Conservation (phyloP, 768 basidiomycete species). For the Boletus pseudopeckii region DNA sequence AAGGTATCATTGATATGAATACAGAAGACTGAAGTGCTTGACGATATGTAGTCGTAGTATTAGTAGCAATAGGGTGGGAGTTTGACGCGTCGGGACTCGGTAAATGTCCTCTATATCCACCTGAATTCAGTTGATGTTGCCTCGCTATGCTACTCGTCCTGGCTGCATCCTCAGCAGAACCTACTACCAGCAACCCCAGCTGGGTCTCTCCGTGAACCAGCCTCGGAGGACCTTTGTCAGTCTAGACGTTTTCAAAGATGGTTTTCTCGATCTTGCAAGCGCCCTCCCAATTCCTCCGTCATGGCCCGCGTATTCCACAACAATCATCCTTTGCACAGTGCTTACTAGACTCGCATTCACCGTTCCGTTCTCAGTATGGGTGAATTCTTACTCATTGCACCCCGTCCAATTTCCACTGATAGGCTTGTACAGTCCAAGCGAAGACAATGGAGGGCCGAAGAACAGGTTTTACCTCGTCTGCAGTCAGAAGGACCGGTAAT, state of each 20-base stretch:
- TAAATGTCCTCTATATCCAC: background rate
- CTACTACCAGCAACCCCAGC: conserved; percentile 4
- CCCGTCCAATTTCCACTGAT: conserved; percentile 12
- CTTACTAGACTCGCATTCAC: conserved; percentile 55
- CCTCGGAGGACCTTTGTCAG: conserved; percentile 22
- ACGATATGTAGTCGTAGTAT: background rate
- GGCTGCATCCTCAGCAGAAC: conserved; percentile 6
- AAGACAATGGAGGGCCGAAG: conserved; percentile 57
- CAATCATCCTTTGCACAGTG: conserved; percentile 69
- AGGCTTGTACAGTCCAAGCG: conserved; percentile 48
- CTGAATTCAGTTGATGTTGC: conserved; percentile 24
- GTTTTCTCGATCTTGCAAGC: conserved; percentile 71
- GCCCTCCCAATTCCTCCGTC: conserved; percentile 70
- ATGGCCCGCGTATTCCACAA: conserved; percentile 67
- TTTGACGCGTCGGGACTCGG: background rate
- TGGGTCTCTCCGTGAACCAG: background rate
- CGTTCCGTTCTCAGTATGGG: conserved; percentile 77
- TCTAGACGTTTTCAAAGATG: conserved; percentile 45
- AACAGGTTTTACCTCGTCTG: conserved; percentile 56
- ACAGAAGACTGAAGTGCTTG: conserved; percentile 29
- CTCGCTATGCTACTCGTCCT: conserved; percentile 14
- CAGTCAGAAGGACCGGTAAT: conserved; percentile 44
- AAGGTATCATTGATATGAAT: conserved; percentile 50
- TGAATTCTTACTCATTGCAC: conserved; percentile 24
- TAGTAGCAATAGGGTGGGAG: no score